Conservation (phyloP, 148 eudicot genomes). For the Chenopodium album region DNA sequence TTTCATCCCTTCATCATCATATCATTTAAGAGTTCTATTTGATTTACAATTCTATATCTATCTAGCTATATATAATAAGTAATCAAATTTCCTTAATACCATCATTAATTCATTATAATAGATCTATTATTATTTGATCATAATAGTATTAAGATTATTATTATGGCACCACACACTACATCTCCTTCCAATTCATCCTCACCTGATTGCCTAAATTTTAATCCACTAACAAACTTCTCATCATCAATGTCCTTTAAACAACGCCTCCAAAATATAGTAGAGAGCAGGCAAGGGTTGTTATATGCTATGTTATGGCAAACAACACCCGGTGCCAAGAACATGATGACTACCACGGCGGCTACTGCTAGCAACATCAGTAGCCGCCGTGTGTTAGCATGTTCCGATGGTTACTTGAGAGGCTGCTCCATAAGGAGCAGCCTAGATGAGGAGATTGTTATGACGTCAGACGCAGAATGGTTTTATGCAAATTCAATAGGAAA, state of each 20-base stretch:
- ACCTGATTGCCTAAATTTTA: background rate
- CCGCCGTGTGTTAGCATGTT: background rate
- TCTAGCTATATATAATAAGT: background rate
- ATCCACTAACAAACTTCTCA: background rate
- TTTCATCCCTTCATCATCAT: background rate
- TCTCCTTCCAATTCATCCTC: background rate
- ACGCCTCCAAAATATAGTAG: slow-evolving; percentile 9
- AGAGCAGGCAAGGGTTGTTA: background rate
- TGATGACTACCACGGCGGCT: background rate
- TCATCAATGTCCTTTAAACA: background rate
- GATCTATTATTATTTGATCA: background rate
- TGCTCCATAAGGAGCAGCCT: background rate
- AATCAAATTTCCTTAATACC: background rate
- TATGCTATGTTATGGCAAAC: slow-evolving; percentile 4
- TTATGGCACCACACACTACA: background rate
- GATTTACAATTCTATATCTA: too few species aligned
- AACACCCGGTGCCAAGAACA: background rate
- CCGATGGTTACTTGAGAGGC: background rate
- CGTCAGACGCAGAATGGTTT: background rate
- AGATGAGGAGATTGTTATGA: background rate
- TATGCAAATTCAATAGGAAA: background rate
- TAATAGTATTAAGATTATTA: too few species aligned
- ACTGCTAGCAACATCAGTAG: background rate
- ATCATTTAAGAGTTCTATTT: background rate
- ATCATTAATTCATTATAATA: background rate